Conservation (phyloP, 1,284 basidiomycete species). For the Schizophyllum amplum region DNA sequence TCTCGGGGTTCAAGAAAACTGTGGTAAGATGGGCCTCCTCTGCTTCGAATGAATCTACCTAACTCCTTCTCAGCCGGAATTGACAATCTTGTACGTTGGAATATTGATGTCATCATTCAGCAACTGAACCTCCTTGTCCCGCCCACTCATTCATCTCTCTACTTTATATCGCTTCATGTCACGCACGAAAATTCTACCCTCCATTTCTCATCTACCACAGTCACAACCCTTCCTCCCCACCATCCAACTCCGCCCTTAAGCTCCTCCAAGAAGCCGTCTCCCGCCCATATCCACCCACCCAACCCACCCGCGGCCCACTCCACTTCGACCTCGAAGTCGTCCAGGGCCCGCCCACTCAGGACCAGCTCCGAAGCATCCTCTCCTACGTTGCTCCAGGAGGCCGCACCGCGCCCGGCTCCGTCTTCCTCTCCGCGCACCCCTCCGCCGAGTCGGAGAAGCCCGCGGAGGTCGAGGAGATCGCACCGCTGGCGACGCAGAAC, state of each 20-base stretch:
- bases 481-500: slow-evolving; percentile 41
- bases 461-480: slow-evolving; percentile 35
- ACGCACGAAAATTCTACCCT: neutral
- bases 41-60: neutral
- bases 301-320: slow-evolving; percentile 39
- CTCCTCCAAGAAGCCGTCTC: slow-evolving; percentile 51
- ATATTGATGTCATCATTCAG: neutral
- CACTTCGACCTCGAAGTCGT: slow-evolving; percentile 65
- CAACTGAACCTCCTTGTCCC: too few species aligned
- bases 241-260: slow-evolving; percentile 46
- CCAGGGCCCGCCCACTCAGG: slow-evolving; percentile 53
- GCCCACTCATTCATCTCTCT: too few species aligned
- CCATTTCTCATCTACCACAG: slow-evolving; percentile 23
- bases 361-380: slow-evolving; percentile 60
- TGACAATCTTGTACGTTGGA: neutral
- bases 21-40: neutral
- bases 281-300: slow-evolving; percentile 48
- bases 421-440: slow-evolving; percentile 50
- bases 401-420: slow-evolving; percentile 22
- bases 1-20: neutral
- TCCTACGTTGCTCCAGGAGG: slow-evolving; percentile 44
- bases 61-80: neutral
- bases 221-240: slow-evolving; percentile 55
- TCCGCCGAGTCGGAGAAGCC: slow-evolving; percentile 32
- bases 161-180: too few species aligned